Conservation (phyloP, 2,329 filamentous ascomycete genomes). For the Trichoderma simmonsii region DNA sequence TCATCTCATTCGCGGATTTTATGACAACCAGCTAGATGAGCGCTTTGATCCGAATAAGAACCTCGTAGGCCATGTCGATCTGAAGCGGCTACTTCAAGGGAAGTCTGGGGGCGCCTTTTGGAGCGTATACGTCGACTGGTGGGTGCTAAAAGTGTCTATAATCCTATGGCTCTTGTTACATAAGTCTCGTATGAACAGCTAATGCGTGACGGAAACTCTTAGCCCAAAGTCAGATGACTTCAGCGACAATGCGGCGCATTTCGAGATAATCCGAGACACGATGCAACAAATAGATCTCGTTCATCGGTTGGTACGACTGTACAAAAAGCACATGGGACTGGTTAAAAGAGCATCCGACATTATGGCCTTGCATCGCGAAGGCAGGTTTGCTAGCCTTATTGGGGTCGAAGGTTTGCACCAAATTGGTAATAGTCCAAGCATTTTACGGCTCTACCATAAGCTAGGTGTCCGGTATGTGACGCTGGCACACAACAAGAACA, state of each 20-base stretch:
- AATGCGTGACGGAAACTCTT: too few species aligned
- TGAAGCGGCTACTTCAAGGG: neutral
- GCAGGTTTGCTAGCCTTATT: neutral
- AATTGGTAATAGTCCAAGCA: neutral
- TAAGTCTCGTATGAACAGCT: neutral
- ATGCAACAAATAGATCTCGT: neutral
- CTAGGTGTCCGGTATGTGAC: neutral
- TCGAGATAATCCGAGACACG: neutral
- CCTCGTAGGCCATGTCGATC: neutral
- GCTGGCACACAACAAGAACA: neutral
- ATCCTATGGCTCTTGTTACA: too few species aligned
- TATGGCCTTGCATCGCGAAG: too few species aligned
- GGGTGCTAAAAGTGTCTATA: neutral
- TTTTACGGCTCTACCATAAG: neutral
- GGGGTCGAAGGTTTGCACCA: neutral
- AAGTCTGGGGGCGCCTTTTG: neutral
- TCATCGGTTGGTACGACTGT: neutral
- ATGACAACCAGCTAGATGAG: neutral
- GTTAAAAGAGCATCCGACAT: neutral
- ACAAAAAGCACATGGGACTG: neutral
- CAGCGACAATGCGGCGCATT: neutral
- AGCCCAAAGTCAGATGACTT: neutral
- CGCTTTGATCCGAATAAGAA: neutral
- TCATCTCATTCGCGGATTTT: neutral
- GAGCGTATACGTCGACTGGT: neutral